phyloP scores from a whole-genome alignment of 2,329 filamentous ascomycete species.

The Sordariomycetes sp. region DNA sequence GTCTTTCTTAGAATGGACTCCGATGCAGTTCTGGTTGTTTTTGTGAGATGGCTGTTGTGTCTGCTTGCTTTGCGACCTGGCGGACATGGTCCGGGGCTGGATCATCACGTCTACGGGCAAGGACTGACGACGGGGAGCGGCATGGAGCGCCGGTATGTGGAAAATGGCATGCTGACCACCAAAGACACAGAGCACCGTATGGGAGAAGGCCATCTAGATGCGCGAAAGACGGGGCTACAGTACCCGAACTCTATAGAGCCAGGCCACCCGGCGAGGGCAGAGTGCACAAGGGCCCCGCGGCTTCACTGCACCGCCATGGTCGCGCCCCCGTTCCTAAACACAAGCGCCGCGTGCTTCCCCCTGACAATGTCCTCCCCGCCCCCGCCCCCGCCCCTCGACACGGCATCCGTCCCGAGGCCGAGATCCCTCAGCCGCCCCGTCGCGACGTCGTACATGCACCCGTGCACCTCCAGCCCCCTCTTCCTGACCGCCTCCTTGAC shows the following conservation, averaged over 20 bases:
- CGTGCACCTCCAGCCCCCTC: slow-evolving; percentile 61
- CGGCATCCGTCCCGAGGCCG: slow-evolving; percentile 23
- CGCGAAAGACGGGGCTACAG: no score
- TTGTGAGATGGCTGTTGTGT: no score
- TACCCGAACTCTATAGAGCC: neutral
- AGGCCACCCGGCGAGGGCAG: neutral
- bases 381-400: slow-evolving; percentile 9
- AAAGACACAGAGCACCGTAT: no score
- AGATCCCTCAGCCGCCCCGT: slow-evolving; percentile 35
- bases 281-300: neutral
- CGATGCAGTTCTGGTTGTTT: no score
- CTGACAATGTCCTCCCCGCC: slow-evolving; percentile 22
- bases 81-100: no score
- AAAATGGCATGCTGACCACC: no score
- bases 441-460: slow-evolving; percentile 57
- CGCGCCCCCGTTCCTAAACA: slow-evolving; percentile 29
- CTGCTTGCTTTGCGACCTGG: no score
- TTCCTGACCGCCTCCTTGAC: slow-evolving; percentile 59
- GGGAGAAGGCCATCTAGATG: no score
- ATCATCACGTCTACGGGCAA: no score
- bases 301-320: slow-evolving; percentile 16
- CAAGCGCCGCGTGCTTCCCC: slow-evolving; percentile 34
- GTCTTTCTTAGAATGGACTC: no score
- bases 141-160: no score
- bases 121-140: no score